Evolutionary conservation across 148 eudicot genomes (phyloP).

Genomic region (Dianthus caryophyllus): DNA sequence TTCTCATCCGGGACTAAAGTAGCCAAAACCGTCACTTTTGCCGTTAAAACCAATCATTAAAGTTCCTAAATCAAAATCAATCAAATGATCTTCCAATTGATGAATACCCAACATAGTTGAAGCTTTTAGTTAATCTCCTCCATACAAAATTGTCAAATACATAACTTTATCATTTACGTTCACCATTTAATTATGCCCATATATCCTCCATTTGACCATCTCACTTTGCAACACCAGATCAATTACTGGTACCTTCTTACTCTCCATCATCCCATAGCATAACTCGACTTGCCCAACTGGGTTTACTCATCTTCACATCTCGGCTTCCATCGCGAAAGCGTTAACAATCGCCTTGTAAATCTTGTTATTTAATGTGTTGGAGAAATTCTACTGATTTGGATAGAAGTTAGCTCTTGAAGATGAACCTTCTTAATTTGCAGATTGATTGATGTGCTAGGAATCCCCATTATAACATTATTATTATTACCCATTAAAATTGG

Average conservation of each 20-base stretch:
- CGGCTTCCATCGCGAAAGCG: constrained; percentile 31
- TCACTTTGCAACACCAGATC: constrained; percentile 77
- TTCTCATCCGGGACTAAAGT: no score
- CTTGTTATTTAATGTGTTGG: constrained; percentile 32
- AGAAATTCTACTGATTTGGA: constrained; percentile 39
- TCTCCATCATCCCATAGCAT: constrained; percentile 22
- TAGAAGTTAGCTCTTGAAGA: background rate
- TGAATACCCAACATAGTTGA: constrained; percentile 58
- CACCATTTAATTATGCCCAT: constrained; percentile 64
- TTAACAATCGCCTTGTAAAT: constrained; percentile 27
- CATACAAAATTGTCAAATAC: constrained; percentile 74
- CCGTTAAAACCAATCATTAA: constrained; percentile 74
- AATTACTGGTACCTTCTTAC: constrained; percentile 40
- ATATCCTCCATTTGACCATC: constrained; percentile 75
- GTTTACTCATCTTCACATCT: constrained; percentile 27
- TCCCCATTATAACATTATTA: no score
- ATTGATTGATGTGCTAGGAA: constrained; percentile 39
- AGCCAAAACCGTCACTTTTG: no score
- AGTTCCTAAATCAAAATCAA: constrained; percentile 62
- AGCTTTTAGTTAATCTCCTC: constrained; percentile 38
- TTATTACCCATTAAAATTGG: constrained; percentile 32
- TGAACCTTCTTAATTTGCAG: constrained; percentile 38
- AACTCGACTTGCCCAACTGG: constrained; percentile 41
- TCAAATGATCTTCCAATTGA: constrained; percentile 73
- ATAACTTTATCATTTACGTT: constrained; percentile 39